Evolutionary conservation across 441 rosid genomes (phyloP).

Genomic region (Theobroma grandiflorum): DNA sequence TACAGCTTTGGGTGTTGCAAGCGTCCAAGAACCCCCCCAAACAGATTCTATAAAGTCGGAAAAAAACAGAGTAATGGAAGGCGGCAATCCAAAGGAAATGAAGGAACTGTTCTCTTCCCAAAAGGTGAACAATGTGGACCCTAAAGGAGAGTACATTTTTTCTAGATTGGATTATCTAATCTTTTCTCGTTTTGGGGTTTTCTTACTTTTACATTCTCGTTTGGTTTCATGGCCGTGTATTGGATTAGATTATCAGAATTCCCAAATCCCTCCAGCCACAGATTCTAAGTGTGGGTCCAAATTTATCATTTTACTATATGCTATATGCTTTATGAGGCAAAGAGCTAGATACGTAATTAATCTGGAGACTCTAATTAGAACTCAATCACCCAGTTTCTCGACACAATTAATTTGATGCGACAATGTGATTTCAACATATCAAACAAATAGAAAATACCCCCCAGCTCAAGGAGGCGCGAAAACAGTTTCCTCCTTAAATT

Average conservation of each 20-base stretch:
- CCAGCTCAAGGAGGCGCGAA: background rate
- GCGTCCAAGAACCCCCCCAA: conserved; percentile 11
- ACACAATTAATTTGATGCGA: background rate
- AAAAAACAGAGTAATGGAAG: conserved; percentile 20
- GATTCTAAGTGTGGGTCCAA: conserved; percentile 2
- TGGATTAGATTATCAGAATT: background rate
- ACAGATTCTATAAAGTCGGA: conserved; percentile 11
- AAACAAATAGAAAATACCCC: background rate
- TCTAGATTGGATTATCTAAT: conserved; percentile 8
- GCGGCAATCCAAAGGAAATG: conserved; percentile 53
- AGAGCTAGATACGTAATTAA: background rate
- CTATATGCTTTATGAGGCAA: background rate
- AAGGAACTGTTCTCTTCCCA: conserved; percentile 34
- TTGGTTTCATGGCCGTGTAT: background rate
- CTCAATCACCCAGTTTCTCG: background rate
- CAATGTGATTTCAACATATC: background rate
- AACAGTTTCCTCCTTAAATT: background rate
- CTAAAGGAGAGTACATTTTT: conserved; percentile 7
- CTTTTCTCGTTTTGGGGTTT: background rate
- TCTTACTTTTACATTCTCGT: background rate
- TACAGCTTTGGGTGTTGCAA: conserved; percentile 18
- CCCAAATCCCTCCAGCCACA: background rate
- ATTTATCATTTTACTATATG: background rate
- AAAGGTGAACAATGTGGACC: conserved; percentile 39
- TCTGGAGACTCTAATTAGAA: background rate